phyloP scores from a whole-genome alignment of 1,284 basidiomycete genomes.

The Earliella scabrosa region DNA sequence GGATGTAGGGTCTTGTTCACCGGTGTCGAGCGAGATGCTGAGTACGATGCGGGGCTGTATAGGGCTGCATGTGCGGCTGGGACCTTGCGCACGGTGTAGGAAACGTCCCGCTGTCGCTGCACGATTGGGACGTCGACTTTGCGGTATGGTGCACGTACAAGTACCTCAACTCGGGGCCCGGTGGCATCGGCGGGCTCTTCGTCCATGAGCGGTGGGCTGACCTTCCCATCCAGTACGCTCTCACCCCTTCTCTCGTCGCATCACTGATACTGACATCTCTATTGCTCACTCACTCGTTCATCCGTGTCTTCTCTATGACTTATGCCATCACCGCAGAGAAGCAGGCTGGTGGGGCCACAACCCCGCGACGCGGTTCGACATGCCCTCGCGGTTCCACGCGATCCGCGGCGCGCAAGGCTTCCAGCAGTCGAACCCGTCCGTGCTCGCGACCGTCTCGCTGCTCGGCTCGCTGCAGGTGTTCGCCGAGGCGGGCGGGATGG shows the following conservation, averaged over 20 bases:
- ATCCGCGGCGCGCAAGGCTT: conserved; percentile 92
- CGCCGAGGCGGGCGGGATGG: conserved; percentile 77
- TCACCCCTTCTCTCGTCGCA: not conserved
- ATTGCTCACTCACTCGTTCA: too few species aligned
- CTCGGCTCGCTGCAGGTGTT: conserved; percentile 85
- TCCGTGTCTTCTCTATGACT: too few species aligned
- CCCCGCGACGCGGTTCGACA: conserved; percentile 85
- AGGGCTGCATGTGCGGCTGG: conserved; percentile 94
- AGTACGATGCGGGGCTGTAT: too few species aligned
- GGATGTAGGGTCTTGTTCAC: too few species aligned
- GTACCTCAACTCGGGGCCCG: conserved; percentile 96
- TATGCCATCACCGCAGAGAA: too few species aligned
- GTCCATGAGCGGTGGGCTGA: conserved; percentile 84
- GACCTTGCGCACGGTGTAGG: conserved; percentile 96
- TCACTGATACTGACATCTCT: not conserved
- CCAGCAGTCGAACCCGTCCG: conserved; percentile 93
- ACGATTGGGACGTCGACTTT: conserved; percentile 96
- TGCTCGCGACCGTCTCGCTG: conserved; percentile 79
- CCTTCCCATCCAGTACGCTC: conserved; percentile 34
- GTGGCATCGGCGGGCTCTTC: conserved; percentile 93
- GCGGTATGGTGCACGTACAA: conserved; percentile 99
- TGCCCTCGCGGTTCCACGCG: conserved; percentile 85
- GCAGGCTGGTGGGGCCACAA: conserved; percentile 99
- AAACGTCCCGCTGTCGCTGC: conserved; percentile 88
- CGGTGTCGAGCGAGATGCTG: too few species aligned